Evolutionary conservation across 768 basidiomycete genomes (phyloP), one percentile per base, ranked within the genome.

Genomic region (Leccinum subgranulosum): DNA sequence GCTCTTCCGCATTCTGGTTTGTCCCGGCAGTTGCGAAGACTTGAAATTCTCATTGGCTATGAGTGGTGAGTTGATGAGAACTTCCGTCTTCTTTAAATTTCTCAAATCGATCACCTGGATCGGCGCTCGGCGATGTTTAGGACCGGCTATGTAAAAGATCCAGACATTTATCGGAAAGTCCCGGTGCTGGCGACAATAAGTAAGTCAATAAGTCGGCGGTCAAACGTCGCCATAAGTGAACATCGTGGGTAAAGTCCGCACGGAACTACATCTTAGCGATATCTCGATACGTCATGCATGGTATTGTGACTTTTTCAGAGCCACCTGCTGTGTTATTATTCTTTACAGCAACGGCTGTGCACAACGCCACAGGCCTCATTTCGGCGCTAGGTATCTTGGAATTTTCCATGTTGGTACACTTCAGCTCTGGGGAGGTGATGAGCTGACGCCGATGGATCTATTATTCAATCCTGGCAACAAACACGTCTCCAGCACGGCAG

Each of bases 291-390:
- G 33, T 52, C 34, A 47, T 25, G 25, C 23, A 23, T 41, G 53
- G 21, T 34, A 6, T 36, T 41, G 15, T 31, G 34, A 21, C 15
- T 9, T n/a, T 31, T 47, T 31, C n/a, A 29, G 41, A 54, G 56
- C 54, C 57, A 34, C 27, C 29, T 62, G 52, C 60, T 66, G 60
- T 66, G 59, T 54, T 15, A 10, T 52, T 34, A 2, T 34, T 41
- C 49, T 51, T 25, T 52, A 54, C 55, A 55, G 61, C 19, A 56
- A 58, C 15, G 6, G 14, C 66, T 52, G 58, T 66, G 61, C 28
- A 28, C 45, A 33, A 48, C 53, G 64, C 53, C 52, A 53, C 56
- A 29, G 19, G 3, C 31, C 41, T 27, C 17, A 49, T 48, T 28
- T 33, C 19, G 34, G 31, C 7, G 17, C n/a, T 34, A 14, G 8